Evolutionary conservation across 1,284 basidiomycete genomes (phyloP).

Genomic region (Moesziomyces parantarcticus): DNA sequence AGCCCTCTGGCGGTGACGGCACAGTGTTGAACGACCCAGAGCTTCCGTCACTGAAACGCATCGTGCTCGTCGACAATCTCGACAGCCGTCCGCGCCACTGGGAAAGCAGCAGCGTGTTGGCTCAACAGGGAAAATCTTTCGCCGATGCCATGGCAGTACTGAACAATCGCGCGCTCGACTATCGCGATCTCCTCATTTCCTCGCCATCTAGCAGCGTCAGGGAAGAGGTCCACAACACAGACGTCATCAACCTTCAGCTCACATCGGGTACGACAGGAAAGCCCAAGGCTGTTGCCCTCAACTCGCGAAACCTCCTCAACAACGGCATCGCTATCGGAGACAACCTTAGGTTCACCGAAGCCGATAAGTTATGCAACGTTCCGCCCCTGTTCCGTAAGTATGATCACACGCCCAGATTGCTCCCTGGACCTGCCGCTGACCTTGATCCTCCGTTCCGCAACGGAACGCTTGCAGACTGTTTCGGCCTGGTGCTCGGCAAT

Average conservation of each 20-base stretch:
- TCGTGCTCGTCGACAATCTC: slow-evolving; percentile 78
- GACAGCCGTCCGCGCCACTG: slow-evolving; percentile 44
- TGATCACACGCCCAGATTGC: neutral
- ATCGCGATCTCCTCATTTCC: slow-evolving; percentile 49
- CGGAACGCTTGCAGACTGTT: slow-evolving; percentile 72
- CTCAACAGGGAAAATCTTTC: slow-evolving; percentile 40
- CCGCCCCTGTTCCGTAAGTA: slow-evolving; percentile 56
- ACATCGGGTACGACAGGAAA: slow-evolving; percentile 44
- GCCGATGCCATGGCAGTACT: slow-evolving; percentile 40
- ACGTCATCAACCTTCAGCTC: slow-evolving; percentile 78
- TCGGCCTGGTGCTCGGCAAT: slow-evolving; percentile 84
- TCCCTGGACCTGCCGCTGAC: neutral
- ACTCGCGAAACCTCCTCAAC: slow-evolving; percentile 78
- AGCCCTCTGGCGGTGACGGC: slow-evolving; percentile 39
- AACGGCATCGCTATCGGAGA: slow-evolving; percentile 79
- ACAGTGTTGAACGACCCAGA: slow-evolving; percentile 72
- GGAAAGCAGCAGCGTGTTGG: slow-evolving; percentile 52
- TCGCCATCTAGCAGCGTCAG: slow-evolving; percentile 74
- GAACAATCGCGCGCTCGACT: slow-evolving; percentile 39
- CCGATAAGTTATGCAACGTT: slow-evolving; percentile 51
- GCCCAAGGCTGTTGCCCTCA: slow-evolving; percentile 58
- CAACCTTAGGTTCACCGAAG: slow-evolving; percentile 72
- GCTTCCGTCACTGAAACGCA: slow-evolving; percentile 75
- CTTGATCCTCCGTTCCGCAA: neutral
- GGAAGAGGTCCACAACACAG: slow-evolving; percentile 72